Evolutionary conservation across 2,329 filamentous ascomycete genomes (phyloP), one percentile per base, ranked within the genome.

Genomic region (Trichoderma harzianum): DNA sequence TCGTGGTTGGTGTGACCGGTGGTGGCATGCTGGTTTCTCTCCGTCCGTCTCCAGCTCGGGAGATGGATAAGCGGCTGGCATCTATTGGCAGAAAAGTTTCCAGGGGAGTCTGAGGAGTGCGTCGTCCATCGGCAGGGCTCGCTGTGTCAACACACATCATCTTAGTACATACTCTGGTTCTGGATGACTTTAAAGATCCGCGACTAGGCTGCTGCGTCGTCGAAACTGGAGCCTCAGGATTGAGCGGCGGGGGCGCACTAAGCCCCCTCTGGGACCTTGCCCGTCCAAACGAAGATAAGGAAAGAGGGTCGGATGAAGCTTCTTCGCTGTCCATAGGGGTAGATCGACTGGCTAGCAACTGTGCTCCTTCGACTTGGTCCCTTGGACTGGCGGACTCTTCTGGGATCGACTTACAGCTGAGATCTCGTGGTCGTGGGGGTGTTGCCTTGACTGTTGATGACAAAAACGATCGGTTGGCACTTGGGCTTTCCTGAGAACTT

Each of bases 61-160:
- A 96, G 72, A 97, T 95, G 1, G 94, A 95, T 21, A 97, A 84
- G 51, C 90, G 89, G 80, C 93, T 97, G 1, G 94, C 91, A 79
- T 98, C 95, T 7, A 92, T 91, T 30, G 93, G 92, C 30, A 91
- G 86, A 77, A 93, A 87, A 69, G 86, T 87, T 73, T 96, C 94
- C 63, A 89, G 89, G 0, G 95, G 95, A 0, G 95, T 98, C 72
- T 89, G 92, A 21, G 94, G 93, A 11, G 92, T 89, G 80, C 83
- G 86, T 79, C 83, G 85, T 82, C 82, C 85, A 77, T 87, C 86
- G 74, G 89, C 82, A 65, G 91, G 89, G 81, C 87, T 92, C 73
- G 89, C 91, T 89, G 85, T 80, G 85, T 82, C 79, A 76, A 84
- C 78, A 77, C 79, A 78, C 61, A 73, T 74, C 53, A 75, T 81